Conservation (phyloP, 78 protist genomes). For the Planoprotostelium fungivorum region DNA sequence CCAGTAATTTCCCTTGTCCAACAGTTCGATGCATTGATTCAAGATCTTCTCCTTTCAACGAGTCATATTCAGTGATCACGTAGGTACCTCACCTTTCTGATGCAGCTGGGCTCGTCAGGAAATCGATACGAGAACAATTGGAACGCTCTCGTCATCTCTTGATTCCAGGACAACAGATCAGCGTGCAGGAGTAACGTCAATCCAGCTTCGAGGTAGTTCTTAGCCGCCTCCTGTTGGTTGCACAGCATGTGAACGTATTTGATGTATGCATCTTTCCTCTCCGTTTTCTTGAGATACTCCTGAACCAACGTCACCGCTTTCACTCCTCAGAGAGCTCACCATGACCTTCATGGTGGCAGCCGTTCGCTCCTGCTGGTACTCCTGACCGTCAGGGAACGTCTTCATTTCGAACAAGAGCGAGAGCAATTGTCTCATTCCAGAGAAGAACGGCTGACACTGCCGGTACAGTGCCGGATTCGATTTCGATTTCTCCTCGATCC, state of each 20-base stretch:
- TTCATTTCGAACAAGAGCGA: slow-evolving; percentile 37
- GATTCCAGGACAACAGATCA: slow-evolving; percentile 52
- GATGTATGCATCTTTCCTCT: slow-evolving; percentile 61
- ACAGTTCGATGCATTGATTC: slow-evolving; percentile 30
- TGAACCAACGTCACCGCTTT: not conserved
- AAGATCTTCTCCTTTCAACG: slow-evolving; percentile 36
- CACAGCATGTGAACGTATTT: slow-evolving; percentile 61
- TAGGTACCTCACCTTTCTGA: not conserved
- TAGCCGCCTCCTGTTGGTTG: slow-evolving; percentile 44
- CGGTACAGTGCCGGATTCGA: not conserved
- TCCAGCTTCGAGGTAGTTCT: slow-evolving; percentile 65
- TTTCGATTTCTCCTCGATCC: not conserved
- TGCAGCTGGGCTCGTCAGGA: not conserved
- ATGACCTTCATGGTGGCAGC: slow-evolving; percentile 58
- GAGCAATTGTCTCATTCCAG: slow-evolving; percentile 9
- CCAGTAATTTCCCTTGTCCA: slow-evolving; percentile 78
- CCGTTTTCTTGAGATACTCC: slow-evolving; percentile 48
- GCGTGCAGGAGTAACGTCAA: slow-evolving; percentile 53
- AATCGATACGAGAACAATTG: not conserved
- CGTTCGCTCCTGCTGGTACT: slow-evolving; percentile 52
- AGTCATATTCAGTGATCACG: slow-evolving; percentile 17
- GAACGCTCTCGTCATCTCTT: slow-evolving; percentile 6
- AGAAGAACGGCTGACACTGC: not conserved
- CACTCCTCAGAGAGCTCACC: not conserved
- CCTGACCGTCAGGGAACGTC: slow-evolving; percentile 58